These are phyloP conservation scores for Yamadazyma spencermartinsiae DNA, from an alignment of 1,139 yeast species.

Conservation along the genomic window DNA sequence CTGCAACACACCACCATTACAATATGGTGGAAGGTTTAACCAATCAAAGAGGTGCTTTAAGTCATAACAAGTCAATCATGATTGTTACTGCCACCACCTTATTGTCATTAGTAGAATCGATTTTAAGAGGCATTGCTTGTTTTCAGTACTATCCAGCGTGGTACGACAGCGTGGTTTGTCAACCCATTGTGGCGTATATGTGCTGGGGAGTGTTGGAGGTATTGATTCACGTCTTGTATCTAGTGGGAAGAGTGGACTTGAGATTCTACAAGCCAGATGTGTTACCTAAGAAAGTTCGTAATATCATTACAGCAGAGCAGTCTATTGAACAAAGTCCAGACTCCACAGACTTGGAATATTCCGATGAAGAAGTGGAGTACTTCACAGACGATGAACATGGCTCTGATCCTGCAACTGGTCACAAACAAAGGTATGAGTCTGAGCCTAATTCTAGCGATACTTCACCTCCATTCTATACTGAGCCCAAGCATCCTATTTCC, in stretches of 20 bases:
- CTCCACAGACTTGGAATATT: constrained; percentile 13
- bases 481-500: background rate
- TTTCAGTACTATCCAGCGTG: constrained; percentile 25
- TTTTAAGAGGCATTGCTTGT: constrained; percentile 33
- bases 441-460: background rate
- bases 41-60: constrained; percentile 39
- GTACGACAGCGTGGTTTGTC: constrained; percentile 15
- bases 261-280: constrained; percentile 48
- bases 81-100: constrained; percentile 34
- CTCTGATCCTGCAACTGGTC: background rate
- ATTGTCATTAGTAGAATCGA: constrained; percentile 31
- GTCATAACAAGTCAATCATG: constrained; percentile 36
- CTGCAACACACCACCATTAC: constrained; percentile 45
- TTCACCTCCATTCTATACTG: background rate
- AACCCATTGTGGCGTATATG: constrained; percentile 34
- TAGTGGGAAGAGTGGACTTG: constrained; percentile 47
- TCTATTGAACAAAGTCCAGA: constrained; percentile 18
- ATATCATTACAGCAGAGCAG: constrained; percentile 46
- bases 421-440: background rate
- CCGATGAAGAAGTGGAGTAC: constrained; percentile 11
- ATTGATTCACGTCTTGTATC: constrained; percentile 35
- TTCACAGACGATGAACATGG: constrained; percentile 10
- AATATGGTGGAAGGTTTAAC: constrained; percentile 44
- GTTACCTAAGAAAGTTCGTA: constrained; percentile 39
- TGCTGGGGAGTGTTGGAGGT: constrained; percentile 43